Evolutionary conservation across 306 rosid genomes (phyloP).

Genomic region (Hippophae gyantsensis): DNA sequence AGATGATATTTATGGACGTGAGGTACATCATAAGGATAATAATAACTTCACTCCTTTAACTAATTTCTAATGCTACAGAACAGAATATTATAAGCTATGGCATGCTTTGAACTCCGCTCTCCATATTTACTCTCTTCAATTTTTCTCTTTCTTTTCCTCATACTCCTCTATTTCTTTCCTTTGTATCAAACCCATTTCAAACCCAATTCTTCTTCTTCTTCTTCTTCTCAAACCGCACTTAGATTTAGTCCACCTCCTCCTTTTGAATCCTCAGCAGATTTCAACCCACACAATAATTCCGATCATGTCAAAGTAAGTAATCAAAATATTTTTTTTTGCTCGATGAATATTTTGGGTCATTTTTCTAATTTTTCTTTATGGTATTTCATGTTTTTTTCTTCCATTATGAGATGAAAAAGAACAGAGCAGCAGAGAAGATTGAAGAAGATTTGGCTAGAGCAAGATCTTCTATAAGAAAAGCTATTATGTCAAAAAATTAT

Average conservation of each 20-base stretch:
- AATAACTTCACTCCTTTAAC: too few relatives aligned
- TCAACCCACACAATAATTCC: not conserved
- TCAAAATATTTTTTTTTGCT: not conserved
- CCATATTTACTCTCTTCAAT: slow-evolving; percentile 13
- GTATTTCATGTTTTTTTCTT: not conserved
- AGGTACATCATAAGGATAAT: too few relatives aligned
- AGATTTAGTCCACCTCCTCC: not conserved
- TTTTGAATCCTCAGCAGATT: not conserved
- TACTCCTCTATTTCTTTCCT: slow-evolving; percentile 5
- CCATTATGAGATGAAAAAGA: not conserved
- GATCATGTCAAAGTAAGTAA: slow-evolving; percentile 15
- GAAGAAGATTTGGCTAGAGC: slow-evolving; percentile 24
- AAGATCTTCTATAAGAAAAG: slow-evolving; percentile 16
- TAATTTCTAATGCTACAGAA: not conserved
- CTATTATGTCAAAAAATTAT: slow-evolving; percentile 7
- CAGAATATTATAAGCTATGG: not conserved
- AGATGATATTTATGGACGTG: too few relatives aligned
- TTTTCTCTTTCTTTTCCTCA: slow-evolving; percentile 11
- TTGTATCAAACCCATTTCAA: slow-evolving; percentile 6
- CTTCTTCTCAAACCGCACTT: not conserved
- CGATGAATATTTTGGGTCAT: not conserved
- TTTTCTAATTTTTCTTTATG: not conserved
- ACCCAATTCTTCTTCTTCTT: not conserved
- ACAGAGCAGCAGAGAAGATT: slow-evolving; percentile 5
- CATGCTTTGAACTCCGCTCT: slow-evolving; percentile 13